A percentile compares a stretch with the other conserved stretches of the same genome.
phyloP scores from a whole-genome alignment of 306 rosid species.

The Glycyrrhiza uralensis region DNA sequence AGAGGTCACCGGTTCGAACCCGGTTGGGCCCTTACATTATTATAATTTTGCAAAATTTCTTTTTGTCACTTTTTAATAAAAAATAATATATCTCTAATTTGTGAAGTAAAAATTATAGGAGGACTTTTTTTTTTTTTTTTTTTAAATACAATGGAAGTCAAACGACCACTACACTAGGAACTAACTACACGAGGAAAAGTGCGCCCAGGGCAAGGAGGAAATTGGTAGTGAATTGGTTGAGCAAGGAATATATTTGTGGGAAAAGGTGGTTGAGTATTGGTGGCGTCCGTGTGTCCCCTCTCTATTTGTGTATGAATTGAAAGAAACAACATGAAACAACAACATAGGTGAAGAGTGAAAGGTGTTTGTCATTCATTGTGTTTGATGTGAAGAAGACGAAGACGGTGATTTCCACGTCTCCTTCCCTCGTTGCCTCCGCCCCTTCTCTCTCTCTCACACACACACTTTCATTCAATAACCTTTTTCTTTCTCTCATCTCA shows the following conservation, averaged over 20 bases:
- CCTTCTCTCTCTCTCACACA: background rate
- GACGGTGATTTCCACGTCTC: constrained; percentile 49
- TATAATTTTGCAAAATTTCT: too few relatives aligned
- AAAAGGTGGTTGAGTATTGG: constrained; percentile 34
- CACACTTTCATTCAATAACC: too few relatives aligned
- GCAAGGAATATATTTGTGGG: background rate
- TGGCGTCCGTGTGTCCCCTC: constrained; percentile 3
- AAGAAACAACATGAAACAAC: background rate
- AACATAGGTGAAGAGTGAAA: background rate
- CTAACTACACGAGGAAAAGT: too few relatives aligned
- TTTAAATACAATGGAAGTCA: too few relatives aligned
- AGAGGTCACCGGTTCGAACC: constrained; percentile 14
- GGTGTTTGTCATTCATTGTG: background rate
- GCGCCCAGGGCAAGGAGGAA: too few relatives aligned
- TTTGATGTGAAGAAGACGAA: background rate
- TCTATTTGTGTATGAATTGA: background rate
- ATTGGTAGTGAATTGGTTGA: background rate
- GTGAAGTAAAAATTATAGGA: too few relatives aligned
- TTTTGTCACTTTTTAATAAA: too few relatives aligned
- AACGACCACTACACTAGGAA: too few relatives aligned
- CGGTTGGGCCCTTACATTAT: constrained; percentile 20
- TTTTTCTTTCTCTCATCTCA: background rate
- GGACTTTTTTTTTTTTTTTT: too few relatives aligned
- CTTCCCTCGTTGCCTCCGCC: constrained; percentile 61
- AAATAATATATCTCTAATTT: too few relatives aligned